Conservation (phyloP, 1,284 basidiomycete species). For the Ustilago curta region DNA sequence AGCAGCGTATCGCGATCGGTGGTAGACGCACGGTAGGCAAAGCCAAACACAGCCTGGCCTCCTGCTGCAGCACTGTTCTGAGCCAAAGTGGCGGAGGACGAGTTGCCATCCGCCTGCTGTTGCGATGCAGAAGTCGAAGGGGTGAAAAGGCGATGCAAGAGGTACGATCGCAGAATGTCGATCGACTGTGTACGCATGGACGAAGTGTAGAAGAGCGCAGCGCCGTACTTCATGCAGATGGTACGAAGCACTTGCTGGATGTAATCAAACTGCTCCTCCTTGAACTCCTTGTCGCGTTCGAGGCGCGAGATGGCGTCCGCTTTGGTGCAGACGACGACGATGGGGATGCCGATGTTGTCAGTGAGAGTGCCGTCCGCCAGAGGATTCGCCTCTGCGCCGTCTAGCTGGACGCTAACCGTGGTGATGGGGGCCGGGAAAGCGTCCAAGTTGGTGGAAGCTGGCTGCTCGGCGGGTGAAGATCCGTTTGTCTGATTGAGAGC, state of each 20-base stretch:
- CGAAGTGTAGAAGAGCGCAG: slow-evolving; percentile 90
- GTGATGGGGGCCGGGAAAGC: slow-evolving; percentile 71
- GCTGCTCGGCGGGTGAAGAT: not conserved
- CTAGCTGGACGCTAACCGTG: slow-evolving; percentile 71
- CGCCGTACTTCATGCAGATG: slow-evolving; percentile 92
- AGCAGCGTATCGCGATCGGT: slow-evolving; percentile 91
- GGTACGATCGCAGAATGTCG: slow-evolving; percentile 83
- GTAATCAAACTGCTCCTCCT: slow-evolving; percentile 93
- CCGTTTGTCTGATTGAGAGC: slow-evolving; percentile 1
- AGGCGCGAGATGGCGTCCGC: slow-evolving; percentile 69
- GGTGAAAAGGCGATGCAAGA: slow-evolving; percentile 85
- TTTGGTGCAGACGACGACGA: slow-evolving; percentile 88
- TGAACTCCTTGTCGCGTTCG: slow-evolving; percentile 69
- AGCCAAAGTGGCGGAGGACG: not conserved
- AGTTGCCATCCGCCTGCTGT: not conserved
- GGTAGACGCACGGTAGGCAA: slow-evolving; percentile 86
- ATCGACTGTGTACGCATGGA: slow-evolving; percentile 81
- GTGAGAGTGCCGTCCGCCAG: slow-evolving; percentile 53
- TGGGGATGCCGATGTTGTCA: slow-evolving; percentile 79
- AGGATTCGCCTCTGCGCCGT: slow-evolving; percentile 54
- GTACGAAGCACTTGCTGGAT: slow-evolving; percentile 93
- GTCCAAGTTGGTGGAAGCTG: slow-evolving; percentile 1
- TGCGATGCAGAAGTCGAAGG: slow-evolving; percentile 71
- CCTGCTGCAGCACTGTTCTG: slow-evolving; percentile 32
- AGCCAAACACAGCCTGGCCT: slow-evolving; percentile 82